A percentile compares a stretch with the other conserved stretches of the same genome.
Conservation (phyloP, 148 eudicot species). For the Vaccinium macrocarpon region DNA sequence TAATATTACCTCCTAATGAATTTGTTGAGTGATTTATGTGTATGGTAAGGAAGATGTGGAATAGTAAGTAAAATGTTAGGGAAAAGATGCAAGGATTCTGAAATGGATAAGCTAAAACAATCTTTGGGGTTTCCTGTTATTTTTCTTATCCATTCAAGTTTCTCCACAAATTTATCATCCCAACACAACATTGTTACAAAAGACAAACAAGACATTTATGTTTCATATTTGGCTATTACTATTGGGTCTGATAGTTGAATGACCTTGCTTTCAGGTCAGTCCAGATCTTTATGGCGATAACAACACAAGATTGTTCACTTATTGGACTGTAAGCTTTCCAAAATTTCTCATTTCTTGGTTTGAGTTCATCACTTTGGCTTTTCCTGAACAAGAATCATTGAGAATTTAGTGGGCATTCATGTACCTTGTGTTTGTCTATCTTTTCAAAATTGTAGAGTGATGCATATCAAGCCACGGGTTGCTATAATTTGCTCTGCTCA, state of each 20-base stretch:
- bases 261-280: slow-evolving; percentile 63
- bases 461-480: slow-evolving; percentile 98
- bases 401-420: neutral
- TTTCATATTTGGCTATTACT: neutral
- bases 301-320: slow-evolving; percentile 97
- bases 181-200: neutral
- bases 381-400: neutral
- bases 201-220: neutral
- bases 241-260: slow-evolving; percentile 15
- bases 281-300: slow-evolving; percentile 98
- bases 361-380: neutral
- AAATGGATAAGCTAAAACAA: neutral
- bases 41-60: neutral
- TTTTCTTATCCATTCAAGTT: neutral
- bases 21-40: neutral
- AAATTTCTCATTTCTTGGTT: neutral
- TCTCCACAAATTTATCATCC: neutral
- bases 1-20: slow-evolving; percentile 18
- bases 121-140: neutral
- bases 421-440: neutral
- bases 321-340: slow-evolving; percentile 80
- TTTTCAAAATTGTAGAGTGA: slow-evolving; percentile 61
- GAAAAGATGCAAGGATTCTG: neutral
- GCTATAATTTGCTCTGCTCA: slow-evolving; percentile 94
- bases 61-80: neutral